Base-by-base conservation (phyloP, 2,329 filamentous ascomycete species). In the Aaosphaeria pasadenensis region DNA sequence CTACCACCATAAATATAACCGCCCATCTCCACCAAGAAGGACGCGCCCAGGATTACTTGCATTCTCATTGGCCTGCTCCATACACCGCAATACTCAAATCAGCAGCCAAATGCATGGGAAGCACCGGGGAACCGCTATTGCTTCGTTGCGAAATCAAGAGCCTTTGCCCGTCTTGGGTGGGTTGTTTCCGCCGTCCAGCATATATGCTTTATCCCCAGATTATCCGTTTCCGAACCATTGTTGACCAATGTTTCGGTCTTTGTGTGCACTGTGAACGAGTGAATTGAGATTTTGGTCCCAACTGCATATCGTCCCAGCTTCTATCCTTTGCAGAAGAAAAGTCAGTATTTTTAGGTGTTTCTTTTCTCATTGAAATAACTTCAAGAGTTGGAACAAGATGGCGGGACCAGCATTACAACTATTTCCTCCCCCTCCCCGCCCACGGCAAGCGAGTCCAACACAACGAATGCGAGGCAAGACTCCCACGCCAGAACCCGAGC, bases 1-100 rank as follows among this genome's bases (percentile, higher is more conserved):
- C 66, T 69, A 66, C 63, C 63, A 67, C 62, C 59, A 56, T 59
- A 57, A 58, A 61, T 54, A 60, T 67, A 67, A 62, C 66, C 66
- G 66, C 66, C 58, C 51, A 43, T 51, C 51, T 56, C 52, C 52
- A 57, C 57, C 51, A 57, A 9, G 50, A 49, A 53, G 49, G 54
- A 65, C 64, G 62, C 66, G 66, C 66, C 61, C 55, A 64, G 54
- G 47, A 56, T 57, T 57, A 57, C 54, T 44, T 44, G 44, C 58
- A 7, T 54, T 48, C 45, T 67, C 56, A 70, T 70, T 70, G 66
- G 66, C 44, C 52, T 47, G 44, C 41, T 47, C 45, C 49, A 49
- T 51, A 57, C 52, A 56, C 56, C 58, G 59, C 52, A 44, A 57
- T 45, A 49, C 61, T 57, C 52, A 46, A 63, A 63, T 32, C 53